Evolutionary conservation across 2,329 filamentous ascomycete species (phyloP), one percentile per base, ranked within the genome.

Genomic region (Aspergillus sp.): DNA sequence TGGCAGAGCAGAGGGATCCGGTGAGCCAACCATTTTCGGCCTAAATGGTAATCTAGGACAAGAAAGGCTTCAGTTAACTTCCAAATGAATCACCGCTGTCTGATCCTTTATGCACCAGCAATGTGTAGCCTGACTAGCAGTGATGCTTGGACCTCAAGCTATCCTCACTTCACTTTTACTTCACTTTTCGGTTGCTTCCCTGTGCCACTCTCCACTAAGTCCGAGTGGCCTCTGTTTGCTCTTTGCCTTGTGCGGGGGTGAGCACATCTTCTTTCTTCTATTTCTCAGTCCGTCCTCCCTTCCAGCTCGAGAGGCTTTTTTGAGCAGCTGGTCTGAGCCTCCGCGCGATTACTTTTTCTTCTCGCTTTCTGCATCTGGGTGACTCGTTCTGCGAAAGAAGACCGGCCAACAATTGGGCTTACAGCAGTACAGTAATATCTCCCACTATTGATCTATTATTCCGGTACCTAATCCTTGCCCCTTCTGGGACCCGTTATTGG

Each of bases 401-500:
- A 48, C 13, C 26, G 26, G 26, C 8, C 26, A 53, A 26, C 30
- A 36, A 52, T 39, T 48, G 22, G 24, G 34, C 52, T 43, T 7
- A 38, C 18, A 41, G 13, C 5, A 36, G 9, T 9, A 30, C 20
- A 38, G 32, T 6, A 53, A 42, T 20, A 48, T 36, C 36, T 54
- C 51, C 34, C 24, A 56, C 58, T 53, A 61, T 58, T 48, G 52
- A 62, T 54, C 42, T 42, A 55, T 49, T 49, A 55, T 55, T 42
- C 39, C 41, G 52, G 55, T 39, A 30, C 26, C 17, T 52, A 45
- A 17, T 51, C 43, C n/a, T n/a, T 59, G 42, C 48, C 55, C 45
- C 34, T 56, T 57, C 22, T 22, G 48, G 55, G 64, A 64, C 62
- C 60, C 54, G 53, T 60, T 56, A 34, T 52, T 53, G 50, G 57